Evolutionary conservation across 2,329 filamentous ascomycete species (phyloP), one percentile per base, ranked within the genome.

Genomic region (Monosporascus sp.): DNA sequence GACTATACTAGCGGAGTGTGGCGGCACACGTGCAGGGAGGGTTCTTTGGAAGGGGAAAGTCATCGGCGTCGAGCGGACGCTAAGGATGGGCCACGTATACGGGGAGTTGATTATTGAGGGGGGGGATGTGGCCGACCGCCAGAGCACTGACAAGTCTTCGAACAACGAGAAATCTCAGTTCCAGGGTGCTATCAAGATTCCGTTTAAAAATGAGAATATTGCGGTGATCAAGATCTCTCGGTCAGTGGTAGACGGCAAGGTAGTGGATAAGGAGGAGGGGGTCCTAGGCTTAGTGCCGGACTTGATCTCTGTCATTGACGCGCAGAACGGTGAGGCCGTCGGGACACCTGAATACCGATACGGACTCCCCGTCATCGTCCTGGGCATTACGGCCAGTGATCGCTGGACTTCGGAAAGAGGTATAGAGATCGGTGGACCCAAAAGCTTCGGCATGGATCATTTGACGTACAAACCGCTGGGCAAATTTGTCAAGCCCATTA

Each of bases 171-270:
- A 57, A 2, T 51, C 55, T 6, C 60, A 67, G 34, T 70, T 77
- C 64, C 54, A 62, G 44, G 82, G 82, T 0, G 58, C 68, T 31
- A 68, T 87, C 63, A 84, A 81, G 62, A 84, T 89, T 48, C 84
- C 85, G 0, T 88, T 88, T 72, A 88, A 88, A 70, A 89, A 89
- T 65, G 85, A 89, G 63, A 89, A 88, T 60, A 85, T 89, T 45
- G 80, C 79, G n/a, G 84, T 80, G 0, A 68, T 77, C 46, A 69
- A 60, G 49, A 55, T 66, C 42, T 55, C 57, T 5, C 54, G 50
- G 22, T 57, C 56, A 6, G 51, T 52, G 8, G 57, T 72, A 0
- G 63, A 68, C 6, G 64, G 64, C 11, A 59, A 68, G 15, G 58
- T 62, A 1, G 64, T 69, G n/a, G 74, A 77, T 51, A 63, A 57